Percentiles rank a stretch among this genome's conserved stretches.
phyloP scores from a whole-genome alignment of 768 basidiomycete genomes.

The Tylopilus vinaceipallidus region DNA sequence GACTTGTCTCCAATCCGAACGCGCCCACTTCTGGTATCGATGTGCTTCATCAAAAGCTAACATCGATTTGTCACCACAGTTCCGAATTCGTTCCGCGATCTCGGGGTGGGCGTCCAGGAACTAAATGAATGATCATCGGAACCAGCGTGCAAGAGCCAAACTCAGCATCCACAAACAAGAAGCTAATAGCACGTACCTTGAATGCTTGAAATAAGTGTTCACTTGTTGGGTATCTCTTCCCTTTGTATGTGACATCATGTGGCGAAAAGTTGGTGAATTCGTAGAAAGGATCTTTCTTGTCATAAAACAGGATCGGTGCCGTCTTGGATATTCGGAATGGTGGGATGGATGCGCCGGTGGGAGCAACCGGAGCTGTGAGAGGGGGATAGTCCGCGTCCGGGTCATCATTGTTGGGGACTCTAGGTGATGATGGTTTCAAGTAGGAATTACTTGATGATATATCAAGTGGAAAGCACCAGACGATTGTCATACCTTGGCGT shows the following conservation, averaged over 20 bases:
- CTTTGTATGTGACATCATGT: slow-evolving; percentile 59
- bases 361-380: slow-evolving; percentile 31
- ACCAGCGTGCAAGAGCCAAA: neutral
- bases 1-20: slow-evolving; percentile 66
- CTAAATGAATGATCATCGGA: slow-evolving; percentile 30
- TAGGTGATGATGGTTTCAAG: slow-evolving; percentile 14
- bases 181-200: slow-evolving; percentile 42
- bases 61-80: slow-evolving; percentile 59
- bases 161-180: neutral
- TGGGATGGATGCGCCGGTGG: slow-evolving; percentile 28
- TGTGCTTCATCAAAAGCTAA: slow-evolving; percentile 68
- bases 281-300: slow-evolving; percentile 61
- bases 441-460: slow-evolving; percentile 7
- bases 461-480: neutral
- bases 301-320: slow-evolving; percentile 56
- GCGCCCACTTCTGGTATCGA: slow-evolving; percentile 57
- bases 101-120: slow-evolving; percentile 59
- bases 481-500: slow-evolving; percentile 15
- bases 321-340: slow-evolving; percentile 29
- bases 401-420: slow-evolving; percentile 5
- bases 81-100: slow-evolving; percentile 68
- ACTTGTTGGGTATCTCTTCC: slow-evolving; percentile 68
- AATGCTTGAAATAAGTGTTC: slow-evolving; percentile 78
- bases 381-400: slow-evolving; percentile 29
- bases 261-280: slow-evolving; percentile 75